Evolutionary conservation across 2,329 filamentous ascomycete species (phyloP).

Genomic region (Phyllosticta citriasiana): DNA sequence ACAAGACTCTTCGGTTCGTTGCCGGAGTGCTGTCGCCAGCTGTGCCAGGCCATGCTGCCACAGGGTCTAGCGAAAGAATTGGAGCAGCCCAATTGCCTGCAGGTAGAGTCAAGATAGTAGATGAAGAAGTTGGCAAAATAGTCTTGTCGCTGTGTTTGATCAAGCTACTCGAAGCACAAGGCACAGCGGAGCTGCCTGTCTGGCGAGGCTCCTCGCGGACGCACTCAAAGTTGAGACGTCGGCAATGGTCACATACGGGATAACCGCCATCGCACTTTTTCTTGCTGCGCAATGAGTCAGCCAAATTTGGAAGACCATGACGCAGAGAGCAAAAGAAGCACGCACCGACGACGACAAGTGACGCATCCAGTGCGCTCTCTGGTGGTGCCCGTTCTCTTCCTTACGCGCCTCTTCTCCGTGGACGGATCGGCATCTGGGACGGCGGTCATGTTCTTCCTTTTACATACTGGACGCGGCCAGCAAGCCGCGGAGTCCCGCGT

Average conservation of each 20-base stretch:
- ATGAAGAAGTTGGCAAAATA: slow-evolving; percentile 6
- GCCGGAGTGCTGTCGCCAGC: slow-evolving; percentile 1
- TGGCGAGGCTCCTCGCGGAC: slow-evolving; percentile 9
- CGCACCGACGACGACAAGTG: slow-evolving; percentile 10
- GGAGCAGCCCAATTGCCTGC: slow-evolving; percentile 6
- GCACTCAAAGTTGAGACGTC: slow-evolving; percentile 10
- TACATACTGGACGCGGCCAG: neutral
- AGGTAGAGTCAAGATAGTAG: slow-evolving; percentile 4
- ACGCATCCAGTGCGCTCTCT: slow-evolving; percentile 10
- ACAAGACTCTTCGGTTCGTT: slow-evolving; percentile 1
- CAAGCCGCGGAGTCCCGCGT: neutral
- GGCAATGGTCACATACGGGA: slow-evolving; percentile 8
- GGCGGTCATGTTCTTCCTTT: slow-evolving; percentile 1
- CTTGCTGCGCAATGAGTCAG: slow-evolving; percentile 3
- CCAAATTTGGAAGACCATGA: neutral
- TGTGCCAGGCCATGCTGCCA: slow-evolving; percentile 2
- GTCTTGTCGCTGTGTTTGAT: neutral
- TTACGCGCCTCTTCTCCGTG: slow-evolving; percentile 4
- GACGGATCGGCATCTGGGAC: slow-evolving; percentile 1
- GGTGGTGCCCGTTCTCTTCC: slow-evolving; percentile 9
- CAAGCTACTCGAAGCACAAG: neutral
- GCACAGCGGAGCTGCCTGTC: neutral
- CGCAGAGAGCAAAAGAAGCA: neutral
- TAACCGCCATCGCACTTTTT: slow-evolving; percentile 9
- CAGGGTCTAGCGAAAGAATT: slow-evolving; percentile 5